Evolutionary conservation across 495 filamentous ascomycete genomes (phyloP), one percentile per base, ranked within the genome.

Genomic region (Penicillium coffeae): DNA sequence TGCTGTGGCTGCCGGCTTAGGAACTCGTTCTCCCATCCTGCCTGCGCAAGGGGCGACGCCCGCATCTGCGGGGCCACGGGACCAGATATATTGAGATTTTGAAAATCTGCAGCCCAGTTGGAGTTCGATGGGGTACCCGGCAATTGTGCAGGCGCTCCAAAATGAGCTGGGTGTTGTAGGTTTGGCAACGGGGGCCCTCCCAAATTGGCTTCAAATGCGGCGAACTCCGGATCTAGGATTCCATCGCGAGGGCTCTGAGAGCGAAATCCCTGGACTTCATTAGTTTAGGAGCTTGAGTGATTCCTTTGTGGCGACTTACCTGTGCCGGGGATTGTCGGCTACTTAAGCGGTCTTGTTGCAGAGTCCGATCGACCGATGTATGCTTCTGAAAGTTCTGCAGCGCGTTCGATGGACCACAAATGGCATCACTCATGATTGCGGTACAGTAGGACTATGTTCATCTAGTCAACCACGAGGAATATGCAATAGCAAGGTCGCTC

Each of bases 401-500:
- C 51, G 89, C 82, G 68, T 91, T 96, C 9, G 90, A 90, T 19
- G 92, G 90, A 36, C 92, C 89, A 67, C 92, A 97, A 42, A 95
- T 75, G 49, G 77, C 77, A 63, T 94, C 89, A 39, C 85, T 75
- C 90, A 95, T 94, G 65, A 55, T 67, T 64, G 18, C 20, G 35
- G 5, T 30, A 30, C 10, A 4, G 25, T 10, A 5, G 10, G 25
- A n/a, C 25, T 5, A 30, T 4, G 25, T 10, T 5, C 4, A 30
- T 10, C 25, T 30, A 5, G 25, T 5, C 10, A 5, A 30, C 25
- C 25, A 30, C 36, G 41, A 46, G 10, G 25, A 30, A 30, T 30
- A 30, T 30, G 25, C 10, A 30, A 30, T 5, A 10, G 10, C 5
- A 30, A 10, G 10, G 21, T 13, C 38, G 13, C 13, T 6, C 5